Evolutionary conservation across 2,329 filamentous ascomycete genomes (phyloP).

Genomic region (Exophiala lecanii-corni): DNA sequence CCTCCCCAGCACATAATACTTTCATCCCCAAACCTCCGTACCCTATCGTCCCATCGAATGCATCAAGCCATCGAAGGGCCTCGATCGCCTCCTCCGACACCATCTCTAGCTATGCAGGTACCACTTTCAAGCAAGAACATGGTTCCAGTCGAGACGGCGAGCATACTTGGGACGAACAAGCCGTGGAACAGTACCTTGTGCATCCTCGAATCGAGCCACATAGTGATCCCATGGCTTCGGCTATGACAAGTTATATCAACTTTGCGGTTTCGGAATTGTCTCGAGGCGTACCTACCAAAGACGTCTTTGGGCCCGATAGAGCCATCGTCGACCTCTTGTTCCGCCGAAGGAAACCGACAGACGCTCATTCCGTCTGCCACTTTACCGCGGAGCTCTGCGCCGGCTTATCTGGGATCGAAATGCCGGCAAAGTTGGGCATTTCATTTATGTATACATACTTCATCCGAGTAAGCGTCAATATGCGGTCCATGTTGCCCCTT

Average conservation of each 20-base stretch:
- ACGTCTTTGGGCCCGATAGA: constrained; percentile 5
- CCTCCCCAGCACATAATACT: not conserved
- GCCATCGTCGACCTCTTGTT: constrained; percentile 9
- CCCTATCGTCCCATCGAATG: not conserved
- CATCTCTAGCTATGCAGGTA: not conserved
- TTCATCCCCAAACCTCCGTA: not conserved
- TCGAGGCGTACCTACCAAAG: not conserved
- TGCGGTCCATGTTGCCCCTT: not conserved
- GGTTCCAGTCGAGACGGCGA: not conserved
- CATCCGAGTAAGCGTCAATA: constrained; percentile 1
- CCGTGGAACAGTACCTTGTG: not conserved
- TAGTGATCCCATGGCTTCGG: not conserved
- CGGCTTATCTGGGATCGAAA: constrained; percentile 4
- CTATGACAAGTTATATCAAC: constrained; percentile 7
- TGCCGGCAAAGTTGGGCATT: constrained; percentile 4
- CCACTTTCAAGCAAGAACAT: not conserved
- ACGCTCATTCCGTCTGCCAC: constrained; percentile 8
- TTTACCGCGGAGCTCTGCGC: constrained; percentile 6
- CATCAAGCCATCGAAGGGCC: not conserved
- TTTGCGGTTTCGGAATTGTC: constrained; percentile 3
- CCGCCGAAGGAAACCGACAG: constrained; percentile 2
- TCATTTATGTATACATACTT: constrained; percentile 5
- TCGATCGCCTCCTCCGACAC: not conserved
- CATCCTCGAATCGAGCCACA: constrained; percentile 5
- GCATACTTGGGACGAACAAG: not conserved